Conservation (phyloP, 2,329 filamentous ascomycete species). For the Aspergillus sp. region DNA sequence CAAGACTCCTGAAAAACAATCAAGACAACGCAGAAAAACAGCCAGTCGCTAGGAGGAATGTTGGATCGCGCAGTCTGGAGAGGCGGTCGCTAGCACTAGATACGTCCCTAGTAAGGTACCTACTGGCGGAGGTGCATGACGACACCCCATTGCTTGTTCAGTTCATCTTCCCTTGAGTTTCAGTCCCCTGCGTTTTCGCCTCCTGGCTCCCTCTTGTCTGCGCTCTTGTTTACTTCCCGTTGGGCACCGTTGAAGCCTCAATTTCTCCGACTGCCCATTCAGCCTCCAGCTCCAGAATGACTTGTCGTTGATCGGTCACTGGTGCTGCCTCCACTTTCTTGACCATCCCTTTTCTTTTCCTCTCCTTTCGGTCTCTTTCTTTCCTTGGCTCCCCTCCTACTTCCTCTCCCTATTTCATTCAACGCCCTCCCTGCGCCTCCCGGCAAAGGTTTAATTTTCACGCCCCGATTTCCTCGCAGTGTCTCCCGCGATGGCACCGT, state of each 20-base stretch:
- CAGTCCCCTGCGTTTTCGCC: conserved; percentile 8
- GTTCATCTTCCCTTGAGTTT: neutral
- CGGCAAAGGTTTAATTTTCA: neutral
- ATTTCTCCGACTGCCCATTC: conserved; percentile 5
- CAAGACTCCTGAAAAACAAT: conserved; percentile 1
- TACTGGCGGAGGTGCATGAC: conserved; percentile 7
- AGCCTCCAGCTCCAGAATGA: conserved; percentile 13
- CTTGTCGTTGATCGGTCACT: conserved; percentile 19
- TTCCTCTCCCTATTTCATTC: conserved; percentile 15
- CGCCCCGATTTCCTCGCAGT: neutral
- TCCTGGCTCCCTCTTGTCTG: conserved; percentile 1
- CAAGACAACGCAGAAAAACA: neutral
- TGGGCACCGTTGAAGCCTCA: conserved; percentile 9
- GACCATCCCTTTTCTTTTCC: conserved; percentile 16
- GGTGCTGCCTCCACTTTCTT: conserved; percentile 15
- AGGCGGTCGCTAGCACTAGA: neutral
- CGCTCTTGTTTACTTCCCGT: conserved; percentile 1
- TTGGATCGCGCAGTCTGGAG: neutral
- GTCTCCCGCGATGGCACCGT: conserved; percentile 38
- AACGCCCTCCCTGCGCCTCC: conserved; percentile 8
- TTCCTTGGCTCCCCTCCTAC: conserved; percentile 13
- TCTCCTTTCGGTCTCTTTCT: conserved; percentile 17
- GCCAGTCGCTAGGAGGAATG: neutral
- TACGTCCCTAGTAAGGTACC: neutral
- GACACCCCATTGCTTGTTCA: conserved; percentile 2